Conservation (phyloP, 257 asterid genomes). For the Rehmannia glutinosa region DNA sequence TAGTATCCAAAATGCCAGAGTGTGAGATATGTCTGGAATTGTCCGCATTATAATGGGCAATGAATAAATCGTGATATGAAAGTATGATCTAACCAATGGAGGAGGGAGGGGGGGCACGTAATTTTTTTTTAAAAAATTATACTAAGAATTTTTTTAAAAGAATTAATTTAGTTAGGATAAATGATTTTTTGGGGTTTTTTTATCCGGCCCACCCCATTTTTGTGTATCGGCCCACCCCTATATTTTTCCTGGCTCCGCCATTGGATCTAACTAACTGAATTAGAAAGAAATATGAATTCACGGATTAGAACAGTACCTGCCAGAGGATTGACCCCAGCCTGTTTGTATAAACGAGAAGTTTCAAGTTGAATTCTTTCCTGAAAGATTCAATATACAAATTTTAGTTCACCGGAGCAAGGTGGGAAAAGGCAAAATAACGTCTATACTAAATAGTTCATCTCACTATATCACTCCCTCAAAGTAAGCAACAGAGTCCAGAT, state of each 20-base stretch:
- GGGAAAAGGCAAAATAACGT: not conserved
- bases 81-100: not conserved
- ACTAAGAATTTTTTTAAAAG: too few relatives aligned
- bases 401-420: constrained; percentile 14
- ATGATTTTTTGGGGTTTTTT: too few relatives aligned
- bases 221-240: too few relatives aligned
- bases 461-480: not conserved
- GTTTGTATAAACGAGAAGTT: constrained; percentile 83
- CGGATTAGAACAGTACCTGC: constrained; percentile 60
- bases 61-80: not conserved
- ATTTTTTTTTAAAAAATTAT: too few relatives aligned
- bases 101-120: too few relatives aligned
- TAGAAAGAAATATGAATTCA: constrained; percentile 10
- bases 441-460: not conserved
- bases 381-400: constrained; percentile 20
- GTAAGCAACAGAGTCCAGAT: constrained; percentile 11
- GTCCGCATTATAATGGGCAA: not conserved
- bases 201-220: too few relatives aligned
- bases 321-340: constrained; percentile 98
- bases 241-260: too few relatives aligned
- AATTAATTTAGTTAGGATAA: too few relatives aligned
- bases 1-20: not conserved
- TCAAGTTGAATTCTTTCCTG: constrained; percentile 99
- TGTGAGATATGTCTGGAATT: not conserved
- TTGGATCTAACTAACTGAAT: not conserved